phyloP scores from a whole-genome alignment of 1,139 yeast species.

The Suhomyces yuchorum region DNA sequence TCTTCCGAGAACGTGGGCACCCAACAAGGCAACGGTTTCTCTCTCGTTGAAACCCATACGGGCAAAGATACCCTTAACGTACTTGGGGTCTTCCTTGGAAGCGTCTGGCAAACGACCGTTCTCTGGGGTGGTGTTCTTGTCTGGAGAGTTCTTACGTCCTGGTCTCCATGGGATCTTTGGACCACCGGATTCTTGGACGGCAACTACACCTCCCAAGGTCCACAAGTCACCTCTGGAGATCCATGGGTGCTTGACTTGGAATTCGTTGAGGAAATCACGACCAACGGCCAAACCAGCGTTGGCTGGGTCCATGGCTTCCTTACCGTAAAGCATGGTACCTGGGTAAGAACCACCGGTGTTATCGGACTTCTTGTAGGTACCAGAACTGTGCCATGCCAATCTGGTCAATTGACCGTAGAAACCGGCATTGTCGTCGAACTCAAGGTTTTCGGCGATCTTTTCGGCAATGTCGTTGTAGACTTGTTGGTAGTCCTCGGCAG shows the following conservation, averaged over 20 bases:
- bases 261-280: slow-evolving; percentile 63
- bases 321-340: slow-evolving; percentile 76
- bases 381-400: slow-evolving; percentile 77
- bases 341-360: slow-evolving; percentile 77
- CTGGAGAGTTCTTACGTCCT: slow-evolving; percentile 65
- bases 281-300: slow-evolving; percentile 74
- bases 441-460: slow-evolving; percentile 74
- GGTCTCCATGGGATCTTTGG: slow-evolving; percentile 88
- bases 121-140: slow-evolving; percentile 50
- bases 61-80: slow-evolving; percentile 61
- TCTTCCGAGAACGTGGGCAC: slow-evolving; percentile 84
- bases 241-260: slow-evolving; percentile 69
- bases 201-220: slow-evolving; percentile 85
- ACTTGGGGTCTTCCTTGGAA: slow-evolving; percentile 57
- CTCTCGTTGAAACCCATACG: slow-evolving; percentile 80
- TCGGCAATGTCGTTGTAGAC: slow-evolving; percentile 80
- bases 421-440: slow-evolving; percentile 71
- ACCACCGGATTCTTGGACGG: slow-evolving; percentile 84
- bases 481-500: slow-evolving; percentile 63
- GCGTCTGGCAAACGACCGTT: slow-evolving; percentile 86
- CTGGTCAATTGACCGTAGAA: slow-evolving; percentile 66
- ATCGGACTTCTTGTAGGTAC: slow-evolving; percentile 62
- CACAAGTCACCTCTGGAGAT: slow-evolving; percentile 84
- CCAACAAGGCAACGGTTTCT: slow-evolving; percentile 83
- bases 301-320: slow-evolving; percentile 70